Evolutionary conservation across 2,329 filamentous ascomycete genomes (phyloP), one percentile per base, ranked within the genome.

Genomic region (Colletotrichum eremochloae): DNA sequence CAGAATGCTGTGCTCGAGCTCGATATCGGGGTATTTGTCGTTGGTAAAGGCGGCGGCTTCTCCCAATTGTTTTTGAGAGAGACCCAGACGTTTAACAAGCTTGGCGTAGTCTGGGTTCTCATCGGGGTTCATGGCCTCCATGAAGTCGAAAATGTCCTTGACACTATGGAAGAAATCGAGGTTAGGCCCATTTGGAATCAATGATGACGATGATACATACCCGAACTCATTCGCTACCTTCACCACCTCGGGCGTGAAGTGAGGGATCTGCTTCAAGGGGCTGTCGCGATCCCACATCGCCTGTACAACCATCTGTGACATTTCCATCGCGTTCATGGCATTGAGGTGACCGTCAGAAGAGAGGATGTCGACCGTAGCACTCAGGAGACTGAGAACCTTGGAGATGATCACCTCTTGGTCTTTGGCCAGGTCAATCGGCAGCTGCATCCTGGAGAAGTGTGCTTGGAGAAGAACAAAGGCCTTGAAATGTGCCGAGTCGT

Each of bases 271-370:
- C 85, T 98, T 98, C 76, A 99, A 88, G 50, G 96, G 95, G 78
- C 94, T 97, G 81, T 99, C 96, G 70, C 95, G 93, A 83, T 99
- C 96, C 96, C 96, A 99, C 94, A 98, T 97, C 62, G 93, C 95
- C 84, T 99, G 96, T 3, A 99, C 95, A 65, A 97, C 94, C 96
- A 99, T 99, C 80, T 99, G 96, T 15, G 94, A 97, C 89, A 99
- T 94, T 82, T 99, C 96, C 96, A 99, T 99, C 38, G 96, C 96
- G 78, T 93, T 95, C 92, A 98, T 97, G 72, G 96, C 96, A 80
- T 99, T 99, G 74, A 99, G 88, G 78, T 98, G 94, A 18, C 96
- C 96, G 77, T 99, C 95, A 0, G 95, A 98, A 12, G 95, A 97
- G 46, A 99, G 88, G 20, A 99, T 95, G 80, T 99, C 96, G 31